Evolutionary conservation across 2,329 filamentous ascomycete species (phyloP).

Genomic region (Stagonosporopsis cucurbitacearum): DNA sequence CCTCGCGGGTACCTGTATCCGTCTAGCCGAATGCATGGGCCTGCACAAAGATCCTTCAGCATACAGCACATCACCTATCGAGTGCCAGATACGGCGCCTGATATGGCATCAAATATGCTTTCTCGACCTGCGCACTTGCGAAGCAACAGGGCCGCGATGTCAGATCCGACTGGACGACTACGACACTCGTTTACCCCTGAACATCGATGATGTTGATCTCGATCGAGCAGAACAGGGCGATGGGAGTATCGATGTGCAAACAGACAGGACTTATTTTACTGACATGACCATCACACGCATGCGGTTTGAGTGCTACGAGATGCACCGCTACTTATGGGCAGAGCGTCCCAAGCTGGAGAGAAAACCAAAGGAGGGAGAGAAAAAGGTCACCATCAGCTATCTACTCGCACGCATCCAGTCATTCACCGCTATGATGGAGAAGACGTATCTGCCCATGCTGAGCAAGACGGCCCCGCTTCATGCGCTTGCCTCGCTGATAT

Average conservation of each 20-base stretch:
- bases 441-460: slow-evolving; percentile 70
- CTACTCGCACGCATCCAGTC: slow-evolving; percentile 72
- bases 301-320: slow-evolving; percentile 75
- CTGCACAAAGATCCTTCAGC: slow-evolving; percentile 73
- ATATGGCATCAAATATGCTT: slow-evolving; percentile 82
- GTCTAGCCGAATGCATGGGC: slow-evolving; percentile 79
- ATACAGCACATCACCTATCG: slow-evolving; percentile 70
- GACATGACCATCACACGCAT: slow-evolving; percentile 72
- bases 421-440: slow-evolving; percentile 69
- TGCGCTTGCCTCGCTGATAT: slow-evolving; percentile 67
- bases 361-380: slow-evolving; percentile 28
- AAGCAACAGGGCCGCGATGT: slow-evolving; percentile 74
- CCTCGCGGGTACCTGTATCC: slow-evolving; percentile 72
- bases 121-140: slow-evolving; percentile 75
- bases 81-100: slow-evolving; percentile 73
- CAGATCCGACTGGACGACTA: slow-evolving; percentile 77
- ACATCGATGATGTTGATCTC: slow-evolving; percentile 72
- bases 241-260: slow-evolving; percentile 48
- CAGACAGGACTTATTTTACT: slow-evolving; percentile 66
- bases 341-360: slow-evolving; percentile 70
- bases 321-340: slow-evolving; percentile 73
- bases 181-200: slow-evolving; percentile 74
- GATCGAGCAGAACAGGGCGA: slow-evolving; percentile 37
- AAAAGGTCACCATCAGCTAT: slow-evolving; percentile 57
- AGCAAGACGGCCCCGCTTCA: slow-evolving; percentile 68